These are phyloP conservation scores for Datura wrightii DNA, from an alignment of 257 asterid genomes.

Conservation along the genomic window DNA sequence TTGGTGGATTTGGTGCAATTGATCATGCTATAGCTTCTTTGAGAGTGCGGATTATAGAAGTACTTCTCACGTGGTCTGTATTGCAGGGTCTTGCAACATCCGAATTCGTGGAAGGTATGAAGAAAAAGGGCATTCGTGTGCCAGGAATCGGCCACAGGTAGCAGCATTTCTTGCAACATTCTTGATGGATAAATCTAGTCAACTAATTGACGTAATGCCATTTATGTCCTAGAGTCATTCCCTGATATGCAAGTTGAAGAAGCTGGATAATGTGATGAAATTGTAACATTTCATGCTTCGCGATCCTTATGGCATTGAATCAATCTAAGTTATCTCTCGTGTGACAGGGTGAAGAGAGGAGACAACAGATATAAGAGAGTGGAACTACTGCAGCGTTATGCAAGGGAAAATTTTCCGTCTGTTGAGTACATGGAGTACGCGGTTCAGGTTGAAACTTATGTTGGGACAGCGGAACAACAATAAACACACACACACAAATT, in stretches of 20 bases:
- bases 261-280: conserved; percentile 14
- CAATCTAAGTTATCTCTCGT: not conserved
- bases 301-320: not conserved
- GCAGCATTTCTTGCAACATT: conserved; percentile 26
- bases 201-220: not conserved
- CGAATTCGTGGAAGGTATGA: conserved; percentile 93
- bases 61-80: not conserved
- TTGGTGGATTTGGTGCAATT: not conserved
- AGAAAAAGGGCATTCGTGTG: conserved; percentile 95
- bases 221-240: too few species aligned
- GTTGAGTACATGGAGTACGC: conserved; percentile 57
- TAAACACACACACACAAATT: too few species aligned
- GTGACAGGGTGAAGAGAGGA: conserved; percentile 81
- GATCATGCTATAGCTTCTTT: not conserved
- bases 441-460: too few species aligned
- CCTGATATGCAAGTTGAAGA: too few species aligned
- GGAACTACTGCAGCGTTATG: conserved; percentile 74
- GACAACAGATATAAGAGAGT: conserved; percentile 99
- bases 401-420: conserved; percentile 83
- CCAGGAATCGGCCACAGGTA: conserved; percentile 99
- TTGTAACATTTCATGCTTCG: not conserved
- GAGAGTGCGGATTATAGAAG: not conserved
- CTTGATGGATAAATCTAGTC: not conserved
- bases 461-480: too few species aligned
- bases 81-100: conserved; percentile 49